Evolutionary conservation across 2,329 filamentous ascomycete genomes (phyloP).

Genomic region (Davidsoniella virescens): DNA sequence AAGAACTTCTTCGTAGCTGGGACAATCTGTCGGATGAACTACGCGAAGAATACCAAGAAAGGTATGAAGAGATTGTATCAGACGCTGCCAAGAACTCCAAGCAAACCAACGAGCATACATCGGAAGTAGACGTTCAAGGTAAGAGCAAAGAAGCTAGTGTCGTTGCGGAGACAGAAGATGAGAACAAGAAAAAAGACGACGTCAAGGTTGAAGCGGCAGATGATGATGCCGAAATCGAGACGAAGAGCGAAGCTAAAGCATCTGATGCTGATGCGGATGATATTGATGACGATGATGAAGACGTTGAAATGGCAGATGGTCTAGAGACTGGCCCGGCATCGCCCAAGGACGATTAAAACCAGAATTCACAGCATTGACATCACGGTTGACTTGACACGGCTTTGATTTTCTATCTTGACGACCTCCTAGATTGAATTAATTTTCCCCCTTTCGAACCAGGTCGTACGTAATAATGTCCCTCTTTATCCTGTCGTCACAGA

Average conservation of each 20-base stretch:
- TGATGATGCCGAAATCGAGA: slow-evolving; percentile 1
- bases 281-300: slow-evolving; percentile 9
- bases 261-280: slow-evolving; percentile 4
- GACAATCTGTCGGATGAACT: slow-evolving; percentile 33
- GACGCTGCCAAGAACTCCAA: slow-evolving; percentile 18
- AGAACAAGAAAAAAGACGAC: neutral
- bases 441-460: too few relatives aligned
- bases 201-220: neutral
- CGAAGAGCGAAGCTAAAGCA: slow-evolving; percentile 6
- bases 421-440: too few relatives aligned
- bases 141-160: slow-evolving; percentile 1
- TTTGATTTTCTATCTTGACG: too few relatives aligned
- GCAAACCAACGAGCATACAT: neutral
- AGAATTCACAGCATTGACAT: too few relatives aligned
- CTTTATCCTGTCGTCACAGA: too few relatives aligned
- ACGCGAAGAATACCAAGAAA: slow-evolving; percentile 32
- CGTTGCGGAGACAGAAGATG: slow-evolving; percentile 5
- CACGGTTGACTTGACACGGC: too few relatives aligned
- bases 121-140: slow-evolving; percentile 5
- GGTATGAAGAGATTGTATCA: slow-evolving; percentile 26
- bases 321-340: slow-evolving; percentile 5
- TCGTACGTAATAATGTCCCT: too few relatives aligned
- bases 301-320: slow-evolving; percentile 10
- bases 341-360: slow-evolving; percentile 7
- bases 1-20: slow-evolving; percentile 39